phyloP scores from a whole-genome alignment of 495 filamentous ascomycete species.

The Opeltia flavorubescens region DNA sequence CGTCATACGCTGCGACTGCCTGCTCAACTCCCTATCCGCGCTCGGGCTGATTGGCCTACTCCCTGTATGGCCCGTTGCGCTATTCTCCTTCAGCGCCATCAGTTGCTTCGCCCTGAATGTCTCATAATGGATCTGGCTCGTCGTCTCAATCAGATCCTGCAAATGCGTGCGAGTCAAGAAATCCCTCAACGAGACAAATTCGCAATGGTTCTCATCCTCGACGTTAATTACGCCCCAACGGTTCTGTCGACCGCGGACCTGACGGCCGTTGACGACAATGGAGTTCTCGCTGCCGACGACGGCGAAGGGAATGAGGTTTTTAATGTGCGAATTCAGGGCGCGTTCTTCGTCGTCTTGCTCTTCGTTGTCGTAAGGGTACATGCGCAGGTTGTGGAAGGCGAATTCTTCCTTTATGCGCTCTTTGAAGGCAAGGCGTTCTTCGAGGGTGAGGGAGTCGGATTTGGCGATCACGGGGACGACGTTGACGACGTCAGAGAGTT shows the following conservation, averaged over 20 bases:
- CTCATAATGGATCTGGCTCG: slow-evolving; percentile 99
- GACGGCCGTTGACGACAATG: slow-evolving; percentile 93
- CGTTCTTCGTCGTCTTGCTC: slow-evolving; percentile 97
- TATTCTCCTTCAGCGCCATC: slow-evolving; percentile 93
- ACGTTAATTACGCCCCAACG: slow-evolving; percentile 99
- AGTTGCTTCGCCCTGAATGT: slow-evolving; percentile 99
- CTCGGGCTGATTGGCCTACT: slow-evolving; percentile 90
- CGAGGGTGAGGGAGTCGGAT: slow-evolving; percentile 88
- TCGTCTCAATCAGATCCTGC: slow-evolving; percentile 97
- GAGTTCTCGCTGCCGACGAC: slow-evolving; percentile 96
- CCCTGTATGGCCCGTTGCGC: slow-evolving; percentile 60
- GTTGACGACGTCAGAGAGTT: slow-evolving; percentile 97
- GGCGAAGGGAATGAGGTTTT: slow-evolving; percentile 93
- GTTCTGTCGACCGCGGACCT: slow-evolving; percentile 96
- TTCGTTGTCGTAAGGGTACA: slow-evolving; percentile 99
- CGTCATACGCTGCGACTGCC: slow-evolving; percentile 87
- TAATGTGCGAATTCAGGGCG: slow-evolving; percentile 85
- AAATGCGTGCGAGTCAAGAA: slow-evolving; percentile 94
- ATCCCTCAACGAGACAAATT: slow-evolving; percentile 95
- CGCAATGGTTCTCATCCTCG: slow-evolving; percentile 98
- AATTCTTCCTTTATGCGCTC: slow-evolving; percentile 99
- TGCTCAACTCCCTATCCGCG: slow-evolving; percentile 89
- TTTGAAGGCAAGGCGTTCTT: slow-evolving; percentile 93
- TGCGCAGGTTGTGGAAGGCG: slow-evolving; percentile 97
- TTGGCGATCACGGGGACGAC: slow-evolving; percentile 99